These are phyloP conservation scores for Dioscorea dumetorum DNA, from an alignment of 106 monocot species.

Conservation along the genomic window DNA sequence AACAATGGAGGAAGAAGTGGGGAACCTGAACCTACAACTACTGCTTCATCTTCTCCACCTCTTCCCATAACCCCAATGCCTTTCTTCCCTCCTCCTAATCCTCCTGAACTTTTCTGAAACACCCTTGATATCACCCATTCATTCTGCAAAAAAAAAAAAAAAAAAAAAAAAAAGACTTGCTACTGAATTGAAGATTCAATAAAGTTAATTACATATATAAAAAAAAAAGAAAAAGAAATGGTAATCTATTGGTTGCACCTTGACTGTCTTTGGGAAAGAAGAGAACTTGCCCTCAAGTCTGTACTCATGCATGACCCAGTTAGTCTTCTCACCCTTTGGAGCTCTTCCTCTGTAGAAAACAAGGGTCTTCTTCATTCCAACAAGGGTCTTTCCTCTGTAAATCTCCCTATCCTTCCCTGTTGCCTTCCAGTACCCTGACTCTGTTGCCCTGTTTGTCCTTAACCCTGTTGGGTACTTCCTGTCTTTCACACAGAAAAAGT, in stretches of 20 bases:
- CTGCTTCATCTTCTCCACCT: neutral
- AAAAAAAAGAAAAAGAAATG: no score
- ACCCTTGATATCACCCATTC: slow-evolving; percentile 47
- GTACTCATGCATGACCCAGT: slow-evolving; percentile 84
- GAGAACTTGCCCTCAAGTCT: slow-evolving; percentile 48
- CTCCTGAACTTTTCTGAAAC: slow-evolving; percentile 19
- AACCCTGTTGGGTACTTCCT: slow-evolving; percentile 72
- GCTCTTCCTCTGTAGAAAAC: slow-evolving; percentile 80
- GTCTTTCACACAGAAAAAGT: slow-evolving; percentile 67
- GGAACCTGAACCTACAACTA: neutral
- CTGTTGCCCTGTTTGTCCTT: slow-evolving; percentile 74
- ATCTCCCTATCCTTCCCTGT: slow-evolving; percentile 82
- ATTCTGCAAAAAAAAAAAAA: slow-evolving; percentile 13
- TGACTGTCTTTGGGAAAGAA: slow-evolving; percentile 17
- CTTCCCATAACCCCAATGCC: neutral
- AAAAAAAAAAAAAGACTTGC: neutral
- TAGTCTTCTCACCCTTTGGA: slow-evolving; percentile 58
- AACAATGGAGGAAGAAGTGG: slow-evolving; percentile 23
- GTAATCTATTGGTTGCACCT: slow-evolving; percentile 14
- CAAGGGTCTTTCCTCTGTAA: slow-evolving; percentile 20
- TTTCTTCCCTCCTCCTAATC: slow-evolving; percentile 7
- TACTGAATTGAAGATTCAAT: no score
- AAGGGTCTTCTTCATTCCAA: slow-evolving; percentile 85
- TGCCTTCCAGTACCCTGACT: slow-evolving; percentile 79
- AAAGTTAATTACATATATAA: no score